phyloP scores from a whole-genome alignment of 805 yeast genomes.

The Candida yuanshanica region DNA sequence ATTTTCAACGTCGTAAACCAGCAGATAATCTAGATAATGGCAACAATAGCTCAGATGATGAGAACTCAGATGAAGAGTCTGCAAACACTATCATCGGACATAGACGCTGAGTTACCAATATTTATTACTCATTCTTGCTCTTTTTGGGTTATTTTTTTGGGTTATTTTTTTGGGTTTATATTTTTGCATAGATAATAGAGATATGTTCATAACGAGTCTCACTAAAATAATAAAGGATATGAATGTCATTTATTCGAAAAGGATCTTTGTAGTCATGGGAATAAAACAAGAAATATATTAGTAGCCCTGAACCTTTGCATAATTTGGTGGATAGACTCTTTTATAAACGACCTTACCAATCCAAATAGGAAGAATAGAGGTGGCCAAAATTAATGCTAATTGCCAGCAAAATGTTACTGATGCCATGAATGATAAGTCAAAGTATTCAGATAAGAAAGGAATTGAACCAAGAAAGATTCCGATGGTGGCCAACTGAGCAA shows the following conservation, averaged over 20 bases:
- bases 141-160: no score
- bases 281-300: constrained; percentile 24
- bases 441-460: constrained; percentile 86
- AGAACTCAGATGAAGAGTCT: constrained; percentile 27
- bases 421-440: constrained; percentile 58
- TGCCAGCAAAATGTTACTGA: constrained; percentile 67
- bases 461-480: constrained; percentile 63
- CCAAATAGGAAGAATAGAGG: constrained; percentile 89
- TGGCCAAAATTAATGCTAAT: constrained; percentile 50
- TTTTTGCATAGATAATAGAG: no score
- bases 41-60: constrained; percentile 24
- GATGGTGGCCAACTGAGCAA: constrained; percentile 66
- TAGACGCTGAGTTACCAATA: neutral
- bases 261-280: constrained; percentile 17
- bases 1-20: constrained; percentile 50
- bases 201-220: no score
- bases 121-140: neutral
- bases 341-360: constrained; percentile 68
- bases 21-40: constrained; percentile 15
- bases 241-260: neutral
- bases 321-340: constrained; percentile 84
- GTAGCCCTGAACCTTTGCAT: constrained; percentile 91
- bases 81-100: constrained; percentile 11
- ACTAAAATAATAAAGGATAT: no score
- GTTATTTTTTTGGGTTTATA: no score